phyloP scores from a whole-genome alignment of 306 rosid genomes.

The Ziziphus jujuba region DNA sequence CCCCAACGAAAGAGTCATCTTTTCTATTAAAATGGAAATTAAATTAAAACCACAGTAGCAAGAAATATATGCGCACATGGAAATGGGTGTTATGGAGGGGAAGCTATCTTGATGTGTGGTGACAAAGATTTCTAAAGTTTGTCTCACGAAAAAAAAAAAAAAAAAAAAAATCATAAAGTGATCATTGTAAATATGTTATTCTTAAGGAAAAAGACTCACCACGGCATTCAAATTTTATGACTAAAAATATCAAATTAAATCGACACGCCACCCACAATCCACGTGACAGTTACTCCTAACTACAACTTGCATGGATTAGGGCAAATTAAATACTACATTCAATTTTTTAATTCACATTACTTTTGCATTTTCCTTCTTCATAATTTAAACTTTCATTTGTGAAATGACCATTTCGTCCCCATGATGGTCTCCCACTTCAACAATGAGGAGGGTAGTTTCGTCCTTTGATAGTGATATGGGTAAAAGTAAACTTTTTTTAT shows the following conservation, averaged over 20 bases:
- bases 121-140: conserved; percentile 11
- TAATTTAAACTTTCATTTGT: background rate
- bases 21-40: too few species aligned
- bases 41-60: too few species aligned
- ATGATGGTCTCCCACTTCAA: too few species aligned
- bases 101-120: conserved; percentile 33
- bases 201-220: conserved; percentile 7
- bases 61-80: background rate
- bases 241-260: conserved; percentile 1
- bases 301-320: conserved; percentile 12
- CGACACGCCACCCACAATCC: conserved; percentile 40
- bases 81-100: conserved; percentile 21
- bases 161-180: too few species aligned
- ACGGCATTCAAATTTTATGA: conserved; percentile 5
- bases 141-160: too few species aligned
- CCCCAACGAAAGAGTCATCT: too few species aligned
- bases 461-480: background rate
- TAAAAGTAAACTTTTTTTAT: too few species aligned
- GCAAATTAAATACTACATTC: conserved; percentile 7
- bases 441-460: background rate
- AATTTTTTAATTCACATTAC: background rate
- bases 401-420: background rate
- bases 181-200: background rate
- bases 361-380: background rate
- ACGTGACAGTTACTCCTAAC: conserved; percentile 46